Percentiles rank a stretch among this genome's conserved stretches.
phyloP scores from a whole-genome alignment of 495 filamentous ascomycete genomes.

The Lindgomyces ingoldianus region DNA sequence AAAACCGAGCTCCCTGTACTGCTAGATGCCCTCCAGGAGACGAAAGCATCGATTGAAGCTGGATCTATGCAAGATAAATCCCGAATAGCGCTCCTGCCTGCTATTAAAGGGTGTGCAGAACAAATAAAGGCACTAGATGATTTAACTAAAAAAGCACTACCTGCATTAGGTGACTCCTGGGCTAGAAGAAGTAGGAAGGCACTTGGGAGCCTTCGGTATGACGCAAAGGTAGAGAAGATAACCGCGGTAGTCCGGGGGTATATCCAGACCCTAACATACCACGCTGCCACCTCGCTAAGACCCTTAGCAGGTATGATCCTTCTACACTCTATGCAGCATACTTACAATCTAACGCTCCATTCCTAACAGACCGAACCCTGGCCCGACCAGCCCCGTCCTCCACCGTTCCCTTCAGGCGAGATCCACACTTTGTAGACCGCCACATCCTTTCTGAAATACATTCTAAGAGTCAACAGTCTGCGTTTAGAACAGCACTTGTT shows the following conservation, averaged over 20 bases:
- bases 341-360: not conserved
- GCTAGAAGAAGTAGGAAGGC: conserved; percentile 6
- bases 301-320: conserved; percentile 4
- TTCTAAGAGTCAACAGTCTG: conserved; percentile 30
- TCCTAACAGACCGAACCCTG: conserved; percentile 4
- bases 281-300: not conserved
- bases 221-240: conserved; percentile 1
- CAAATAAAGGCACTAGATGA: conserved; percentile 2
- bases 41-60: not conserved
- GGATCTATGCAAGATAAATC: not conserved
- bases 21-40: not conserved
- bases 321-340: not conserved
- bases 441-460: conserved; percentile 44
- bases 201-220: not conserved
- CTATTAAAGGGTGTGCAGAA: not conserved
- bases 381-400: conserved; percentile 43
- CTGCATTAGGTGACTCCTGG: not conserved
- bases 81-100: not conserved
- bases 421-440: conserved; percentile 50
- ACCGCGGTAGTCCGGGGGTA: not conserved
- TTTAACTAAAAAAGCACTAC: not conserved
- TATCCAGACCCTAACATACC: conserved; percentile 2
- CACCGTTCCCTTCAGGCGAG: conserved; percentile 44
- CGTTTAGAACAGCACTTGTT: conserved; percentile 34
- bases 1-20: conserved; percentile 10